These are phyloP conservation scores for Pleurotus citrinopileatus DNA, from an alignment of 768 basidiomycete genomes.

Conservation along the genomic window DNA sequence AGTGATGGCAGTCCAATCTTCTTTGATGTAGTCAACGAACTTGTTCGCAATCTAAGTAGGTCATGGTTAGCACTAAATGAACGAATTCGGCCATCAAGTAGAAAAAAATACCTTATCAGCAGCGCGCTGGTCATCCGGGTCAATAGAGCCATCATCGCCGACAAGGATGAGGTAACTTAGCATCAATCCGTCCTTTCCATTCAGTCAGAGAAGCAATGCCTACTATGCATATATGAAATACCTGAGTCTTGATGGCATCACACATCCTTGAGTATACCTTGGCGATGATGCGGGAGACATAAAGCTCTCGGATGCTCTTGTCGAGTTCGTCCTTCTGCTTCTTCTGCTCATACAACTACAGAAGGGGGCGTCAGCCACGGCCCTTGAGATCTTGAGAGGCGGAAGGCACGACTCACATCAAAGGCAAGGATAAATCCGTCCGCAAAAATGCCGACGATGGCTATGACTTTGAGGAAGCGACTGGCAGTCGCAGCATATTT, in stretches of 20 bases:
- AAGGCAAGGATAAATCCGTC: constrained; percentile 11
- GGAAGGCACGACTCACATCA: not conserved
- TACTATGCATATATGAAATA: not conserved
- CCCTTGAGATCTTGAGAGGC: not conserved
- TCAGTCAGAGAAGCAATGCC: not conserved
- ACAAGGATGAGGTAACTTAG: constrained; percentile 6
- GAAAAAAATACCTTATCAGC: constrained; percentile 6
- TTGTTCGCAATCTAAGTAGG: not conserved
- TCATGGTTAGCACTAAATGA: not conserved
- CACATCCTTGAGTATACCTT: constrained; percentile 8
- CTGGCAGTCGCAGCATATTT: constrained; percentile 4
- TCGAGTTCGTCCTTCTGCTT: constrained; percentile 6
- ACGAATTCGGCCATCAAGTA: too few species aligned
- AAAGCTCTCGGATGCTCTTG: constrained; percentile 2
- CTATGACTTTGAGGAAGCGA: constrained; percentile 8
- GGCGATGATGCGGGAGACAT: constrained; percentile 7
- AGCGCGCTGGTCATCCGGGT: constrained; percentile 11
- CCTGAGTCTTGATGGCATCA: not conserved
- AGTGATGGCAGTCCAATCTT: not conserved
- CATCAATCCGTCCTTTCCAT: constrained; percentile 2
- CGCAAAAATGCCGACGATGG: constrained; percentile 10
- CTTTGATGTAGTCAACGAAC: constrained; percentile 4
- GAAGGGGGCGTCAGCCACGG: not conserved
- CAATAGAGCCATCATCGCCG: constrained; percentile 4
- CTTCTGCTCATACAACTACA: constrained; percentile 6